Conservation (phyloP, 192 early-diverging fungal genomes). For the Linnemannia elongata region DNA sequence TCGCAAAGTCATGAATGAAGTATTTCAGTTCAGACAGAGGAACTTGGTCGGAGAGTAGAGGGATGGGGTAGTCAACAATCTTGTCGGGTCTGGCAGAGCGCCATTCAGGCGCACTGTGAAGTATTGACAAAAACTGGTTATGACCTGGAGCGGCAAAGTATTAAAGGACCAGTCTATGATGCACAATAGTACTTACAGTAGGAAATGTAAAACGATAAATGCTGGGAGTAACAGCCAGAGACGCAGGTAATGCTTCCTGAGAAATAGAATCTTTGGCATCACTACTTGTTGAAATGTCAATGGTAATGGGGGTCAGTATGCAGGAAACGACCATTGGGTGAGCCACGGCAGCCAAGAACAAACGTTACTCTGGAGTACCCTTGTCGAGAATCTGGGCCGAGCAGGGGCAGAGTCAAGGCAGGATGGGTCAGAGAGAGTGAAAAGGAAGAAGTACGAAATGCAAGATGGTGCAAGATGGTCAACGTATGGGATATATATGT, state of each 20-base stretch:
- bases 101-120: neutral
- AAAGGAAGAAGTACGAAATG: neutral
- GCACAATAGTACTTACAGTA: constrained; percentile 8
- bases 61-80: neutral
- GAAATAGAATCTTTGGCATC: neutral
- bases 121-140: too few relatives aligned
- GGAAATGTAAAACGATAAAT: neutral
- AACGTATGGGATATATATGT: too few relatives aligned
- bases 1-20: constrained; percentile 13
- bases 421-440: neutral
- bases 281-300: neutral
- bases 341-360: neutral
- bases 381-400: neutral
- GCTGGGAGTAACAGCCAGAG: neutral
- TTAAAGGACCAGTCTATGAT: too few relatives aligned
- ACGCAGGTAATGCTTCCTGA: neutral
- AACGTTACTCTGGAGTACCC: neutral
- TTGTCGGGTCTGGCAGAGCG: neutral
- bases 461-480: neutral
- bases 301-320: neutral
- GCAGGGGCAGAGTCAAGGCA: neutral
- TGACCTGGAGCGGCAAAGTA: too few relatives aligned
- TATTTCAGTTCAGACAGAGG: constrained; percentile 10
- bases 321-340: neutral
- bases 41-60: neutral